A percentile compares a stretch with the other conserved stretches of the same genome.
phyloP scores from a whole-genome alignment of 495 filamentous ascomycete genomes.

The Letharia columbiana region DNA sequence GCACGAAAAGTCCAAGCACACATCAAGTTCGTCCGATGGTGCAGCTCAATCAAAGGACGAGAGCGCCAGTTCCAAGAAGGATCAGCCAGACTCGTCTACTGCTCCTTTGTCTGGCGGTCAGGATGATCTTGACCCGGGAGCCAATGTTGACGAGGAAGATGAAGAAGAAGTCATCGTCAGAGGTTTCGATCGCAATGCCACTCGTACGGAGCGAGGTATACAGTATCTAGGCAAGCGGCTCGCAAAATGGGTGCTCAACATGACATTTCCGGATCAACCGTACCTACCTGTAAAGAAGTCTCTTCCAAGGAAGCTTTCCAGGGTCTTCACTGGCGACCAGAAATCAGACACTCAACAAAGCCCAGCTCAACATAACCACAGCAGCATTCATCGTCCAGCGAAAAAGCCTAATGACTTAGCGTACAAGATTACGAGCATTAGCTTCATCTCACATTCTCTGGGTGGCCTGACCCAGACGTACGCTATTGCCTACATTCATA shows the following conservation, averaged over 20 bases:
- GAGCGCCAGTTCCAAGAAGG: conserved; percentile 12
- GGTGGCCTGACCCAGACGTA: conserved; percentile 90
- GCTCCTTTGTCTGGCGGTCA: conserved; percentile 28
- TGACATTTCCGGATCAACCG: conserved; percentile 89
- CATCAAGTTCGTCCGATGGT: conserved; percentile 17
- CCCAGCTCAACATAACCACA: conserved; percentile 42
- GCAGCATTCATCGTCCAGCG: conserved; percentile 40
- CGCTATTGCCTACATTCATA: conserved; percentile 94
- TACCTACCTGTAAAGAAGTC: conserved; percentile 62
- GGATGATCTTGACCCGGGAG: conserved; percentile 27
- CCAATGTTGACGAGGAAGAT: conserved; percentile 43
- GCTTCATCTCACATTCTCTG: conserved; percentile 88
- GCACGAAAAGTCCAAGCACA: conserved; percentile 28
- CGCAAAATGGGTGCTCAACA: conserved; percentile 78
- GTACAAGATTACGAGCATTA: conserved; percentile 90
- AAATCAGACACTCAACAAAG: conserved; percentile 25
- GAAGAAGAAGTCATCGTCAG: conserved; percentile 91
- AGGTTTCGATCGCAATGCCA: conserved; percentile 83
- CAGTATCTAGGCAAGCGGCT: conserved; percentile 94
- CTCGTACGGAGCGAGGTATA: conserved; percentile 85
- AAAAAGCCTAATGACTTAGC: conserved; percentile 43
- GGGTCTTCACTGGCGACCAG: conserved; percentile 31
- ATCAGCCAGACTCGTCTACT: conserved; percentile 21
- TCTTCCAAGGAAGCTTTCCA: conserved; percentile 33
- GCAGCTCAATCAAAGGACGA: conserved; percentile 17